phyloP scores from a whole-genome alignment of 306 rosid species.

The Ziziphus jujuba region DNA sequence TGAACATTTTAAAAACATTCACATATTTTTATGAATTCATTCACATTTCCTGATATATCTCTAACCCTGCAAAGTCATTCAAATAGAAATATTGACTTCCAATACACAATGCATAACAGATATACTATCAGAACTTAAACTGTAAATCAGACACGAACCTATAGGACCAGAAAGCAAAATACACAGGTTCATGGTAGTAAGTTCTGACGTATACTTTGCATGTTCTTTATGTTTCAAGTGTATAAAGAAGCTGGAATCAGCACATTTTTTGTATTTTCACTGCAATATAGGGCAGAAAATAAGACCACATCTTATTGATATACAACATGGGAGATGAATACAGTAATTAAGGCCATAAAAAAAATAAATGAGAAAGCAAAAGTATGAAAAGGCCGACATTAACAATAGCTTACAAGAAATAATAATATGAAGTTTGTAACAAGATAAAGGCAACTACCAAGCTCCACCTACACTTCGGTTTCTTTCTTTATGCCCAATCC shows the following conservation, averaged over 20 bases:
- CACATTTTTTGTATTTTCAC: slow-evolving; percentile 93
- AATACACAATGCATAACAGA: too few species aligned
- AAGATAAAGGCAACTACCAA: too few species aligned
- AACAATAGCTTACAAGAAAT: too few species aligned
- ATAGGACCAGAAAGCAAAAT: slow-evolving; percentile 98
- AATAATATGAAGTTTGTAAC: too few species aligned
- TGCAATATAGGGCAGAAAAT: slow-evolving; percentile 38
- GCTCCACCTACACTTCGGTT: too few species aligned
- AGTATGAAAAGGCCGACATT: too few species aligned
- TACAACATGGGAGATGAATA: too few species aligned
- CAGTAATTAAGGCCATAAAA: too few species aligned
- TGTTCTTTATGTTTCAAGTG: slow-evolving; percentile 89
- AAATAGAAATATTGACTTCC: slow-evolving; percentile 10
- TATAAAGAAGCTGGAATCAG: slow-evolving; percentile 88
- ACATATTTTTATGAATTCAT: too few species aligned
- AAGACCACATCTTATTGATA: slow-evolving; percentile 19
- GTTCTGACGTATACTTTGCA: slow-evolving; percentile 81
- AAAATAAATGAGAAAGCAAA: too few species aligned
- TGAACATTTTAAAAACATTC: too few species aligned
- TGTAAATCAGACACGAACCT: slow-evolving; percentile 44
- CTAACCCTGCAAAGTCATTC: slow-evolving; percentile 69
- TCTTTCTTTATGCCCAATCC: too few species aligned
- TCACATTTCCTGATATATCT: slow-evolving; percentile 98
- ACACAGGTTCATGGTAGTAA: slow-evolving; percentile 88
- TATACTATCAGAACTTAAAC: slow-evolving; percentile 8